Evolutionary conservation across 768 basidiomycete species (phyloP).

Genomic region (Pholiota molesta): DNA sequence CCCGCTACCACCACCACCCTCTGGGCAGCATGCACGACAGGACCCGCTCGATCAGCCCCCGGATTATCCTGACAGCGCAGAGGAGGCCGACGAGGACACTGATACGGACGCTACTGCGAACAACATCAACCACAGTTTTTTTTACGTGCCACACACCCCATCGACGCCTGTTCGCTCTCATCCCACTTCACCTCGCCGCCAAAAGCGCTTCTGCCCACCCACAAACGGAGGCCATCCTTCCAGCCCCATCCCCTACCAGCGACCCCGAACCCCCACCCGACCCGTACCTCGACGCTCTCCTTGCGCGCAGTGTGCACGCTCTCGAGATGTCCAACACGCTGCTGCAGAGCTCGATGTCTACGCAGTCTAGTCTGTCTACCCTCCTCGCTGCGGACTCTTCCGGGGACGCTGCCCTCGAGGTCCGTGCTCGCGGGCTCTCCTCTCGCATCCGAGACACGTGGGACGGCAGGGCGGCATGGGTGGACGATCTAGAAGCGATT

Average conservation of each 20-base stretch:
- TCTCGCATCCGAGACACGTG: constrained; percentile 50
- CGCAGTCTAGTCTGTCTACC: constrained; percentile 55
- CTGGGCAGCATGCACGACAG: constrained; percentile 7
- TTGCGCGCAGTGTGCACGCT: constrained; percentile 83
- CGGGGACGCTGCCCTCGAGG: constrained; percentile 49
- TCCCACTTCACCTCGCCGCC: constrained; percentile 37
- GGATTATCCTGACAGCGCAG: constrained; percentile 76
- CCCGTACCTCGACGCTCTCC: constrained; percentile 72
- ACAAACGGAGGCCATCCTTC: constrained; percentile 33
- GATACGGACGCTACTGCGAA: constrained; percentile 37
- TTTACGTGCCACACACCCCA: constrained; percentile 29
- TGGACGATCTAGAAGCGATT: constrained; percentile 69
- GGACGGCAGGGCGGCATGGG: constrained; percentile 58
- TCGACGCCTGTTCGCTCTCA: constrained; percentile 24
- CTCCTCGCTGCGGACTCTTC: constrained; percentile 51
- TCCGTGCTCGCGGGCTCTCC: constrained; percentile 54
- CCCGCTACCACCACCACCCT: constrained; percentile 12
- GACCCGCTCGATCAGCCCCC: constrained; percentile 45
- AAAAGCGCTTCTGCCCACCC: constrained; percentile 32
- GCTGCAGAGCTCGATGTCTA: constrained; percentile 74
- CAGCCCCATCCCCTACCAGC: constrained; percentile 8
- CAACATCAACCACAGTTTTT: constrained; percentile 17
- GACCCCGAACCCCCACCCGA: constrained; percentile 37
- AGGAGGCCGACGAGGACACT: constrained; percentile 76
- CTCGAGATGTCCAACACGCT: constrained; percentile 85